Base-by-base conservation (phyloP, 2,329 filamentous ascomycete genomes). In the Pseudofabraea citricarpa region DNA sequence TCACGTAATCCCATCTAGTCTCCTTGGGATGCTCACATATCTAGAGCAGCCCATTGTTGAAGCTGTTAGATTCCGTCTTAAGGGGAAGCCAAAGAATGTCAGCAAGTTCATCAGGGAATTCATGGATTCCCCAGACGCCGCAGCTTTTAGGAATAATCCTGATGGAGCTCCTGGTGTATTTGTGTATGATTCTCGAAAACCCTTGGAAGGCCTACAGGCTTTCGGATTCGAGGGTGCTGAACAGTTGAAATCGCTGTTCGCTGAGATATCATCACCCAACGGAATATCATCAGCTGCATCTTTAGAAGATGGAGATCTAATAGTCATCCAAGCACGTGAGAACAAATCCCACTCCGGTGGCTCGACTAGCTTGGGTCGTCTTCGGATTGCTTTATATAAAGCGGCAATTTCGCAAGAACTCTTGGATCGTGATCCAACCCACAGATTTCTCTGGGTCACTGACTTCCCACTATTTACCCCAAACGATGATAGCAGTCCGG, bases 381-480 rank as follows among this genome's bases (percentile, higher is more conserved):
- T 64, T 29, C 54, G 61, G 13, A 46, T 53, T 22, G 55, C 55
- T 8, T 41, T 64, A 7, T 45, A 58, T 19, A 60, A 58, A 45
- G 52, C 54, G 19, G 60, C 60, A 2, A 18, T 58, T 6, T 45
- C 45, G 12, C 44, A 53, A 37, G 45, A 45, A 3, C 44, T 62
- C 8, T 45, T 62, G 19, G 39, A 52, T 12, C 45, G 43, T 18
- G 54, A 56, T 36, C 33, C 36, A n/a, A 23, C 72, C 59, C 45
- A 90, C 78, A 67, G 72, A 72, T 46, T 91, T 90, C 64, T 74
- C 44, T 98, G 93, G 93, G 77, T 98, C 10, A 85, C 77, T 1
- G 81, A 91, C 47, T 98, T 98, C 60, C 93, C 93, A 10, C 80
- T 98, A 56, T 98, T 98, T 68, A 90, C 89, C 1, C 87, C 84